Evolutionary conservation across 2,329 filamentous ascomycete genomes (phyloP).

Genomic region (Apiospora hydei): DNA sequence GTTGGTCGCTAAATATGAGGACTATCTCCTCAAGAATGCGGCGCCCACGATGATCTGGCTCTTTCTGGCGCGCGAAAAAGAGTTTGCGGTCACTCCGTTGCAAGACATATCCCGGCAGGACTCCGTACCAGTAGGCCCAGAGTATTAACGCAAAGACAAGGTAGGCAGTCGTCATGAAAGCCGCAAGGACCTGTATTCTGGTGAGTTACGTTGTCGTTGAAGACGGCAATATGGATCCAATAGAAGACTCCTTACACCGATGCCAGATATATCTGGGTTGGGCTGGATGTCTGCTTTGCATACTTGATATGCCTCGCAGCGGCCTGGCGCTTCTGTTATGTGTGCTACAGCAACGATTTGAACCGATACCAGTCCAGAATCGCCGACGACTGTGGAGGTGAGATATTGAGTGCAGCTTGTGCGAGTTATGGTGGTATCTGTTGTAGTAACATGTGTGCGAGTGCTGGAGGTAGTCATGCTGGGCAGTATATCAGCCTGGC

Average conservation of each 20-base stretch:
- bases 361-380: no score
- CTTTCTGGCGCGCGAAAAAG: background rate
- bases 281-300: background rate
- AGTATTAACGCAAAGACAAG: background rate
- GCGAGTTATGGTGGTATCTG: no score
- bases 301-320: background rate
- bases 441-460: no score
- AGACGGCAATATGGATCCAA: background rate
- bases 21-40: background rate
- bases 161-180: background rate
- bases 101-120: background rate
- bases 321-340: background rate
- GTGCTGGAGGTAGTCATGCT: no score
- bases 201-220: background rate
- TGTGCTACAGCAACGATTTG: background rate
- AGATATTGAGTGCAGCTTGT: no score
- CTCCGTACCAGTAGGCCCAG: background rate
- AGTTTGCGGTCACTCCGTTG: background rate
- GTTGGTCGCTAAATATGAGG: background rate
- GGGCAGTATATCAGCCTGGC: no score
- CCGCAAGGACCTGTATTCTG: background rate
- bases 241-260: background rate
- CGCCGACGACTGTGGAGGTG: no score
- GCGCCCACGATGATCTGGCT: background rate
- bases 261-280: background rate